These are phyloP conservation scores for Talaromyces amestolkiae DNA, from an alignment of 2,329 filamentous ascomycete species.

Conservation along the genomic window DNA sequence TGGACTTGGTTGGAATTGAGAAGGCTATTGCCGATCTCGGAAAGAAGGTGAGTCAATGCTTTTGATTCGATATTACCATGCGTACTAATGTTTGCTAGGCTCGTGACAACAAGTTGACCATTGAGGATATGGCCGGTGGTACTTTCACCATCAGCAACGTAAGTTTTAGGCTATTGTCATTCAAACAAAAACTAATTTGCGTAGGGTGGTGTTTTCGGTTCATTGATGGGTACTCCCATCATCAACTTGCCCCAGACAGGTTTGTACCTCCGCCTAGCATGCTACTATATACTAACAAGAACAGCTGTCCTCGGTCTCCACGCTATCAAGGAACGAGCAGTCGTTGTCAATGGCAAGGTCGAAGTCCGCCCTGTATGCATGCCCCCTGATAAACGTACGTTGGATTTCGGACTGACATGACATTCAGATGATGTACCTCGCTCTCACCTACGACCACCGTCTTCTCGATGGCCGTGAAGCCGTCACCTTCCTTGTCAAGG, in stretches of 20 bases:
- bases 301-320: conserved; percentile 81
- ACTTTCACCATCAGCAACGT: conserved; percentile 97
- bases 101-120: conserved; percentile 91
- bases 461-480: conserved; percentile 93
- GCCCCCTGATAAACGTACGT: not conserved
- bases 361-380: conserved; percentile 73
- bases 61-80: not conserved
- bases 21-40: conserved; percentile 88
- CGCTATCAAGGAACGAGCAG: conserved; percentile 90
- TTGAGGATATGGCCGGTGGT: conserved; percentile 98
- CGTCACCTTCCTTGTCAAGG: conserved; percentile 91
- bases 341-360: conserved; percentile 88
- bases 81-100: conserved; percentile 55
- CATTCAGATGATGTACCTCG: conserved; percentile 92
- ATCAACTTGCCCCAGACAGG: conserved; percentile 93
- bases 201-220: conserved; percentile 86
- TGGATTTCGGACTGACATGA: conserved; percentile 20
- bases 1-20: conserved; percentile 89
- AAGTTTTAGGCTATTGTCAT: conserved; percentile 22
- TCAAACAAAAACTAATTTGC: conserved; percentile 21
- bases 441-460: conserved; percentile 95
- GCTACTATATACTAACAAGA: conserved; percentile 23
- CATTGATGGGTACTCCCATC: conserved; percentile 95
- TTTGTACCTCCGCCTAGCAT: conserved; percentile 24
- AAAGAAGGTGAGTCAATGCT: conserved; percentile 67